A percentile compares a stretch with the other conserved stretches of the same genome.
phyloP scores from a whole-genome alignment of 305 asterid genomes.

The Fraxinus velutina region DNA sequence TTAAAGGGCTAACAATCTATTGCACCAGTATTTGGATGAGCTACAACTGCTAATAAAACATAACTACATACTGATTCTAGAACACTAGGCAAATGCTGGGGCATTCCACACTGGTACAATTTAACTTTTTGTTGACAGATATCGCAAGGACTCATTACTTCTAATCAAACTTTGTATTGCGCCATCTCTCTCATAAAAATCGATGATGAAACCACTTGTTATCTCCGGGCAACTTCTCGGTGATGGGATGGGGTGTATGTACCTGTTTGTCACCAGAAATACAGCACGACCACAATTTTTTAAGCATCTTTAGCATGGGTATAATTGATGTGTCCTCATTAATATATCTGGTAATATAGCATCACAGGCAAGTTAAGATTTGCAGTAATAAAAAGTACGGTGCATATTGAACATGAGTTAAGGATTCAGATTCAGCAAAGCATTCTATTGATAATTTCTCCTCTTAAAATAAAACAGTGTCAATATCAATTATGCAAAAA shows the following conservation, averaged over 20 bases:
- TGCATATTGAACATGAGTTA: neutral
- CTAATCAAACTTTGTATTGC: neutral
- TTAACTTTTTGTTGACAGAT: neutral
- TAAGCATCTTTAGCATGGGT: constrained; percentile 90
- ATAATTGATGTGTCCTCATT: constrained; percentile 67
- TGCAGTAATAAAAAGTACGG: too few relatives aligned
- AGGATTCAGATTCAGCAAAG: constrained; percentile 9
- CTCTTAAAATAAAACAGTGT: neutral
- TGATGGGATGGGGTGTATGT: neutral
- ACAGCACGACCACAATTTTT: constrained; percentile 89
- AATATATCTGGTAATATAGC: constrained; percentile 32
- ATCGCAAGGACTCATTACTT: neutral
- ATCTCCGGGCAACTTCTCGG: neutral
- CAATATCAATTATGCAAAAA: neutral
- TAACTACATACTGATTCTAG: neutral
- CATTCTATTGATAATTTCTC: neutral
- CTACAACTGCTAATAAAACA: neutral
- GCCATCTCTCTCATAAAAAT: neutral
- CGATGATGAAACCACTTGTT: neutral
- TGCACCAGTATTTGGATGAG: neutral
- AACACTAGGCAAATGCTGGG: neutral
- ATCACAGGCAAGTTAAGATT: neutral
- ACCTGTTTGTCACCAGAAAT: constrained; percentile 98
- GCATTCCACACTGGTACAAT: neutral
- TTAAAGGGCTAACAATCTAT: too few relatives aligned